Evolutionary conservation across 2,329 filamentous ascomycete species (phyloP).

Genomic region (Cylindrodendrum hubeiense): DNA sequence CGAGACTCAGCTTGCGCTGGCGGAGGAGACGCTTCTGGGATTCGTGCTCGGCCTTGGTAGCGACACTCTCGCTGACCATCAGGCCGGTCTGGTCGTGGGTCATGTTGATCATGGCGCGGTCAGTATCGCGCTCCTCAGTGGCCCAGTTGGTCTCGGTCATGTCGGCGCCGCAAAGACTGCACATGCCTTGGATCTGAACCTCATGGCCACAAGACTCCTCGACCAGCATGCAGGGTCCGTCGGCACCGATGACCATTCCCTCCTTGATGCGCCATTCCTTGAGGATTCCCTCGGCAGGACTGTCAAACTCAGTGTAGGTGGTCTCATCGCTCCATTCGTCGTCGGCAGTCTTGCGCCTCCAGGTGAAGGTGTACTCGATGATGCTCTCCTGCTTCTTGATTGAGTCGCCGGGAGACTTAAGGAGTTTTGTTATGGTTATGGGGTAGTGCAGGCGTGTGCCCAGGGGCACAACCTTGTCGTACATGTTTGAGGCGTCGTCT

Average conservation of each 20-base stretch:
- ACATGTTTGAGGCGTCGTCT: conserved; percentile 44
- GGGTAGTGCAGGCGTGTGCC: conserved; percentile 85
- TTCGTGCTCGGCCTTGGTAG: conserved; percentile 85
- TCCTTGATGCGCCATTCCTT: conserved; percentile 80
- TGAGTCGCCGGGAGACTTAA: conserved; percentile 80
- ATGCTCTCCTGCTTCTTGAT: conserved; percentile 83
- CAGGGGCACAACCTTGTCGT: conserved; percentile 60
- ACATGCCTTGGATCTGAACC: conserved; percentile 90
- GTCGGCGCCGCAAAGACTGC: conserved; percentile 92
- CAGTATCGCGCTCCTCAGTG: conserved; percentile 80
- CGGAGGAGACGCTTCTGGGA: conserved; percentile 85
- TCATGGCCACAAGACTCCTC: conserved; percentile 94
- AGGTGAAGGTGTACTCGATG: conserved; percentile 89
- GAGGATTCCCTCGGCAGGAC: conserved; percentile 84
- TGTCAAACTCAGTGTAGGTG: conserved; percentile 82
- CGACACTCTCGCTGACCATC: conserved; percentile 86
- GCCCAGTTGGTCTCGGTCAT: conserved; percentile 94
- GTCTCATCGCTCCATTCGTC: conserved; percentile 71
- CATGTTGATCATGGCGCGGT: conserved; percentile 94
- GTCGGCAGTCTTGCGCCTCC: conserved; percentile 81
- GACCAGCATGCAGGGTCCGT: conserved; percentile 76
- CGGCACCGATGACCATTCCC: conserved; percentile 72
- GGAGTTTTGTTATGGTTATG: conserved; percentile 88
- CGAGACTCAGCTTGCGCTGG: conserved; percentile 87
- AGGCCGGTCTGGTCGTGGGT: conserved; percentile 91